Percentiles rank a stretch among this genome's conserved stretches.
Evolutionary conservation across 2,329 filamentous ascomycete species (phyloP).

Genomic region (Lojkania enalia): DNA sequence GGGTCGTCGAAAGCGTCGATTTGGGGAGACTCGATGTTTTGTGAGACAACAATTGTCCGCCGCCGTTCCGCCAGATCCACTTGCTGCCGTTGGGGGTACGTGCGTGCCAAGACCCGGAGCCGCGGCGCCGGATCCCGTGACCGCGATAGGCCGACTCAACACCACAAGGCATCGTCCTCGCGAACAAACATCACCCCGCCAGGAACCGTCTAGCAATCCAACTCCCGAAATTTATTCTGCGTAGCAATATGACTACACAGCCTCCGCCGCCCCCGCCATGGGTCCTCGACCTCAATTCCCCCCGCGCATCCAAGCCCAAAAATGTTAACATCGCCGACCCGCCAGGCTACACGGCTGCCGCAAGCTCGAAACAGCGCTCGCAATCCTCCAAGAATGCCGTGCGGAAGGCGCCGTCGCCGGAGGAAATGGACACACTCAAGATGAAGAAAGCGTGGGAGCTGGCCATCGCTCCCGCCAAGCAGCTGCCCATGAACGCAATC

Average conservation of each 20-base stretch:
- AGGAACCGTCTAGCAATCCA: too few relatives aligned
- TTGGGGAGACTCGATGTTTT: conserved; percentile 17
- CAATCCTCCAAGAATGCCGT: conserved; percentile 43
- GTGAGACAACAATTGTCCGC: conserved; percentile 7
- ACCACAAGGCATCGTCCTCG: not conserved
- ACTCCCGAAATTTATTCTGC: too few relatives aligned
- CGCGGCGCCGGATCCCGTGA: not conserved
- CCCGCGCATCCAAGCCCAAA: conserved; percentile 69
- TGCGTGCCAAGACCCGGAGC: not conserved
- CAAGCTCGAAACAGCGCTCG: conserved; percentile 46
- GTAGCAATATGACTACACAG: conserved; percentile 21
- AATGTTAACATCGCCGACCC: conserved; percentile 75
- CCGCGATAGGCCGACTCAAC: not conserved
- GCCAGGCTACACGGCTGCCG: conserved; percentile 71
- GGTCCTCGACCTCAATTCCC: conserved; percentile 77
- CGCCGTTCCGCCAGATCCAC: not conserved
- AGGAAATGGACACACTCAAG: conserved; percentile 94
- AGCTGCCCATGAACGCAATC: conserved; percentile 95
- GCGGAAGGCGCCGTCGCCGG: conserved; percentile 71
- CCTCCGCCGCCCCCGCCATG: conserved; percentile 68
- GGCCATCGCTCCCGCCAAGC: conserved; percentile 88
- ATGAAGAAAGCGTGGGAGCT: conserved; percentile 99
- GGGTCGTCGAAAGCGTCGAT: not conserved
- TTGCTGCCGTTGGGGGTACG: too few relatives aligned
- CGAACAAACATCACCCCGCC: too few relatives aligned